Base-by-base conservation (phyloP, 2,329 filamentous ascomycete genomes). In the Ustulina deusta region DNA sequence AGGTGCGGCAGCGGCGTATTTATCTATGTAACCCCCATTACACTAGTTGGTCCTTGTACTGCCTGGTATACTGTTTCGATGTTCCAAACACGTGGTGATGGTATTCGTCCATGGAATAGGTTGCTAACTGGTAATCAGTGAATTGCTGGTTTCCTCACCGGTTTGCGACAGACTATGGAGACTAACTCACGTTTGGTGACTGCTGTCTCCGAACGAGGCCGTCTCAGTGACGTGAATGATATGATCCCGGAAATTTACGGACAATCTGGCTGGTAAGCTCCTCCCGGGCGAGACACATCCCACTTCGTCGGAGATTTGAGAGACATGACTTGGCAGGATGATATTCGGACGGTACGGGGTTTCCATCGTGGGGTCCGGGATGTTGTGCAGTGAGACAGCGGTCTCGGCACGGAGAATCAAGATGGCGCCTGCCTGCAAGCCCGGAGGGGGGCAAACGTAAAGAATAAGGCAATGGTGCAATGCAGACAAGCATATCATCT, bases 261-360 rank as follows among this genome's bases (percentile, higher is more conserved):
- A 15, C 27, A 38, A 42, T 36, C 42, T 44, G 36, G 27, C 49
- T 46, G 25, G 29, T 58, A 42, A 3, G 34, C 20, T 49, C 46
- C 29, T 13, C 32, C 11, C 13, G 55, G 25, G 40, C 27, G 48
- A 60, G 65, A 63, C 49, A 61, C 52, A 57, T 63, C 63, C 51
- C 60, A 68, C 68, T 13, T 40, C 65, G 11, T 65, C 58, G 61
- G 56, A 49, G 25, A 66, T 60, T 34, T 68, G 34, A 44, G 27
- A 65, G 65, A 58, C 58, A 63, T 58, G 51, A 44, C 65, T 49
- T 51, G 40, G 51, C 44, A 52, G 22, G 22, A 61, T 55, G 11
- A 4, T 51, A 49, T 27, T 29, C 52, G 51, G 29, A 44, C 49
- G 29, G 48, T 27, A 56, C 48, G 42, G 32, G 36, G 49, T 25